Conservation (phyloP, 495 filamentous ascomycete genomes). For the Cercophora newfieldiana region DNA sequence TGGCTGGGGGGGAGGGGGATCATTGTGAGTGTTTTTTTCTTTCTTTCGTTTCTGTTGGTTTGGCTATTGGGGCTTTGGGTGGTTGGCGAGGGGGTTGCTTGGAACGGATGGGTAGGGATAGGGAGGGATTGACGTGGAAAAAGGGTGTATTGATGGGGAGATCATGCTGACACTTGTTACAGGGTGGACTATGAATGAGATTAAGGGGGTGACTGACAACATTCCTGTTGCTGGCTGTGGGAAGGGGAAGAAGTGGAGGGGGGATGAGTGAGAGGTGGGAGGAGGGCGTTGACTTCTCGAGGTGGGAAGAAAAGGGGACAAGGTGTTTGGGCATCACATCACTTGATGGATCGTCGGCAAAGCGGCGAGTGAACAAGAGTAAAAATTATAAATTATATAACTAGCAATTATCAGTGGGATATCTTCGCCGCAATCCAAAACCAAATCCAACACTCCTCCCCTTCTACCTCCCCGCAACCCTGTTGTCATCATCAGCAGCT, state of each 20-base stretch:
- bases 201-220: constrained; percentile 40
- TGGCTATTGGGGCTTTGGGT: too few species aligned
- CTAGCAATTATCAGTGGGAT: neutral
- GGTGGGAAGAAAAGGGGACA: neutral
- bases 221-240: constrained; percentile 19
- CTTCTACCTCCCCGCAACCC: neutral
- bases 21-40: too few species aligned
- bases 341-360: too few species aligned
- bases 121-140: too few species aligned
- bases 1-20: constrained; percentile 27
- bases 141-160: too few species aligned
- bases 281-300: neutral
- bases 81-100: too few species aligned
- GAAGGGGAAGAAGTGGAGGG: constrained; percentile 14
- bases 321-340: neutral
- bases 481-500: neutral
- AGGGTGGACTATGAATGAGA: constrained; percentile 40
- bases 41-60: too few species aligned
- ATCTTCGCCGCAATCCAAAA: neutral
- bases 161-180: too few species aligned
- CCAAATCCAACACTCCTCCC: neutral
- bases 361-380: too few species aligned
- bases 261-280: neutral
- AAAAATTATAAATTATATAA: neutral
- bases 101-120: too few species aligned